Evolutionary conservation across 352 stramenopile species (phyloP).

Genomic region (Globisporangium spiculum): DNA sequence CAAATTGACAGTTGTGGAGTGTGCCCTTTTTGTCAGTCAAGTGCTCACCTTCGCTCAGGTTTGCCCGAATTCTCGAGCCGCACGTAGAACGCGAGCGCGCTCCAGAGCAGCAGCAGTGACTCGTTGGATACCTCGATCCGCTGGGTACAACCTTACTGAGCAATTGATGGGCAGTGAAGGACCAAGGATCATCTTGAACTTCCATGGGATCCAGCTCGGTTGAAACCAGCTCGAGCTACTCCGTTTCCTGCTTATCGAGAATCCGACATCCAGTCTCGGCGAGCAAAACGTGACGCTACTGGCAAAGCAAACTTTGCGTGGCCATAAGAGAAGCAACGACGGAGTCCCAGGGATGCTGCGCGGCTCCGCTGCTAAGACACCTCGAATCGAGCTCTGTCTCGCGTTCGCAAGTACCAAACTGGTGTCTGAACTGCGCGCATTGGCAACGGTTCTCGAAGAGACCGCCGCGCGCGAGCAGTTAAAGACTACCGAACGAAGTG

Average conservation of each 20-base stretch:
- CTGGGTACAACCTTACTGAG: not conserved
- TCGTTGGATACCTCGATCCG: too few relatives aligned
- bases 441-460: not conserved
- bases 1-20: too few relatives aligned
- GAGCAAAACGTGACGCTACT: too few relatives aligned
- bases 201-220: too few relatives aligned
- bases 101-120: slow-evolving; percentile 74
- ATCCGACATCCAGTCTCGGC: not conserved
- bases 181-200: not conserved
- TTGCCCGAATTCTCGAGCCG: slow-evolving; percentile 49
- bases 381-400: not conserved
- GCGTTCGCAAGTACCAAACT: not conserved
- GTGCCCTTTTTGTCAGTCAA: too few relatives aligned
- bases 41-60: too few relatives aligned
- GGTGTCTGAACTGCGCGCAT: not conserved
- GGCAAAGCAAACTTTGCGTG: too few relatives aligned
- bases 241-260: not conserved
- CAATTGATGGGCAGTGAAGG: not conserved
- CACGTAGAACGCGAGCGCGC: slow-evolving; percentile 76
- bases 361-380: too few relatives aligned
- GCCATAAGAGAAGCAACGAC: too few relatives aligned
- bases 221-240: not conserved
- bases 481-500: not conserved
- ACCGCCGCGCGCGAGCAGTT: not conserved
- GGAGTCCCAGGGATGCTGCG: too few relatives aligned